Evolutionary conservation across 78 protist genomes (phyloP), one percentile per base, ranked within the genome.

Genomic region (Anaeramoeba flamelloides): DNA sequence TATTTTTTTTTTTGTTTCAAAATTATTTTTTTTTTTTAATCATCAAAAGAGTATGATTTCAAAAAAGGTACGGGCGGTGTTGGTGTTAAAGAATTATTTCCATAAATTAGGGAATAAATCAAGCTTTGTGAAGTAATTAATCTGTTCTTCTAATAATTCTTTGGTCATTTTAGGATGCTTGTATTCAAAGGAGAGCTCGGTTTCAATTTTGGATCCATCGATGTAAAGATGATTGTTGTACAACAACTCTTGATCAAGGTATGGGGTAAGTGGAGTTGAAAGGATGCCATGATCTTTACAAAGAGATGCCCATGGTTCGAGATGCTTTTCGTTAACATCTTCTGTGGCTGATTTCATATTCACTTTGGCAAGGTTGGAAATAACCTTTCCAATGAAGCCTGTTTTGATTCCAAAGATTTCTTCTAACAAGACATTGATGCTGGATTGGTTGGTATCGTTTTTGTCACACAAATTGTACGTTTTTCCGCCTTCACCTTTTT

Each of bases 381-480:
- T 22, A 75, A 88, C 79, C 32, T 78, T 75, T 53, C 91, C 92
- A 53, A 22, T 39, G 79, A 85, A 93, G 41, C 87, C 87, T 36
- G 94, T 92, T 84, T 90, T 83, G 87, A 95, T 93, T 17, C 75
- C 77, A 36, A 94, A 94, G 81, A 93, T 79, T 41, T 75, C 40
- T 36, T 82, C 88, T n/a, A 94, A 75, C 75, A 89, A 37, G 39
- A 82, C 77, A 80, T 81, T 84, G 74, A 94, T 74, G 39, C 22
- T 78, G 39, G 76, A 88, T 33, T 89, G 92, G 31, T 84, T 40
- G 30, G 95, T 89, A 81, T 89, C 86, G 83, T 76, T 86, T 80
- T 89, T 90, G 80, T 94, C 96, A 1, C 90, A 85, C 33, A 93
- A 85, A 81, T 92, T 92, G 90, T 85, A 94, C n/a, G n/a, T n/a